Evolutionary conservation across 2,329 filamentous ascomycete species (phyloP).

Genomic region (Leptographium flavum): DNA sequence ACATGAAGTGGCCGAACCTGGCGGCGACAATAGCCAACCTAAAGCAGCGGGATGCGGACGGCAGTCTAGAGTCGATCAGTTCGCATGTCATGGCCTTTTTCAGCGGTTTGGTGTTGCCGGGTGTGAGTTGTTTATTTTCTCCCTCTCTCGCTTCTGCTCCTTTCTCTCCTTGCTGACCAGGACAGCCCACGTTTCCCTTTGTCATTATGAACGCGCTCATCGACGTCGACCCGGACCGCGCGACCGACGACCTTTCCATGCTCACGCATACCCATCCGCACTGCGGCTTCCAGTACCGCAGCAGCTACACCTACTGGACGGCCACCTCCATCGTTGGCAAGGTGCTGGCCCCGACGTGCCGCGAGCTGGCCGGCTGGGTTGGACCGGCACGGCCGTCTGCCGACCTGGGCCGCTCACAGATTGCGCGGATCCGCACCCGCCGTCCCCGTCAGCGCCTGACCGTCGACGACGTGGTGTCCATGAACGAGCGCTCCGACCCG

Average conservation of each 20-base stretch:
- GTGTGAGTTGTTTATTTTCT: slow-evolving; percentile 22
- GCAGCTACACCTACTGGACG: slow-evolving; percentile 64
- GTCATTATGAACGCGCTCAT: slow-evolving; percentile 67
- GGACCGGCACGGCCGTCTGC: slow-evolving; percentile 55
- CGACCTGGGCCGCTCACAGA: slow-evolving; percentile 54
- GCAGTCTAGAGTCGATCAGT: slow-evolving; percentile 43
- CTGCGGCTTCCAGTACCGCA: slow-evolving; percentile 63
- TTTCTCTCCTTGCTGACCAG: background rate
- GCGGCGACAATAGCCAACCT: slow-evolving; percentile 48
- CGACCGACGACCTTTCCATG: slow-evolving; percentile 48
- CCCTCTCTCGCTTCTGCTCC: background rate
- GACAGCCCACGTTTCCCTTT: slow-evolving; percentile 49
- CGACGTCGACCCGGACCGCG: slow-evolving; percentile 57
- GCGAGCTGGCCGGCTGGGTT: slow-evolving; percentile 58
- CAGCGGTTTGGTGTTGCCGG: slow-evolving; percentile 57
- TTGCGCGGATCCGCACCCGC: slow-evolving; percentile 51
- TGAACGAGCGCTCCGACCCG: slow-evolving; percentile 54
- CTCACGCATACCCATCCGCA: slow-evolving; percentile 54
- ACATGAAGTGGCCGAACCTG: slow-evolving; percentile 67
- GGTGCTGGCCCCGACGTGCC: slow-evolving; percentile 58
- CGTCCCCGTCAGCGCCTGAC: slow-evolving; percentile 40
- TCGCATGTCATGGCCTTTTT: slow-evolving; percentile 68
- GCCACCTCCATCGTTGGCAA: slow-evolving; percentile 59
- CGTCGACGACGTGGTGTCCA: slow-evolving; percentile 46
- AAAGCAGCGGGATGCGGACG: slow-evolving; percentile 43